Percentiles rank a stretch among this genome's conserved stretches.
These are phyloP conservation scores for Teratosphaeria zuluensis DNA, from an alignment of 2,329 filamentous ascomycete genomes.

Conservation along the genomic window DNA sequence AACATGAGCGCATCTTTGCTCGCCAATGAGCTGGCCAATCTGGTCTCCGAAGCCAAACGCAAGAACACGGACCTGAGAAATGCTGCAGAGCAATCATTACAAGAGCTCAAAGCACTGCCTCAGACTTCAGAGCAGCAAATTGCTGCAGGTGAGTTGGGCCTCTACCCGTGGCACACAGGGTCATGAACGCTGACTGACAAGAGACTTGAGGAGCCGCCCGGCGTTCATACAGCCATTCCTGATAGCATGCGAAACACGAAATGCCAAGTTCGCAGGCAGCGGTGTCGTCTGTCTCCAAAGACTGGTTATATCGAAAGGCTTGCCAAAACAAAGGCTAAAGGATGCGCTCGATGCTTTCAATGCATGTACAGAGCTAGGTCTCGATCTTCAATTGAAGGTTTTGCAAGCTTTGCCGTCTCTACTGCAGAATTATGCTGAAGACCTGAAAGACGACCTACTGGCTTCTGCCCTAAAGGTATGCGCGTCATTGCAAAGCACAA, in stretches of 20 bases:
- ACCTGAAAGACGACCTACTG: constrained; percentile 71
- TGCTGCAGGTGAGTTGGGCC: constrained; percentile 48
- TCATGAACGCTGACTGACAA: constrained; percentile 18
- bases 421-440: constrained; percentile 77
- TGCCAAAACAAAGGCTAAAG: constrained; percentile 69
- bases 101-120: constrained; percentile 71
- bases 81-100: constrained; percentile 85
- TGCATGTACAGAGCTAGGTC: constrained; percentile 61
- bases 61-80: constrained; percentile 85
- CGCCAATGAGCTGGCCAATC: constrained; percentile 20
- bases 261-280: constrained; percentile 80
- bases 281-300: constrained; percentile 83
- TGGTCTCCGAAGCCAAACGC: constrained; percentile 66
- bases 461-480: constrained; percentile 81
- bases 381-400: constrained; percentile 94
- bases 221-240: constrained; percentile 91
- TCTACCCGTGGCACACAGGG: not conserved
- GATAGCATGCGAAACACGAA: constrained; percentile 81
- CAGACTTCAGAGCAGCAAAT: constrained; percentile 67
- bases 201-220: constrained; percentile 72
- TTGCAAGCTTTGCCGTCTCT: constrained; percentile 83
- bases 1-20: constrained; percentile 24
- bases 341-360: constrained; percentile 82
- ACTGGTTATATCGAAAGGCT: constrained; percentile 69
- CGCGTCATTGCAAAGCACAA: constrained; percentile 80